Evolutionary conservation across 257 asterid species (phyloP), one percentile per base, ranked within the genome.

Genomic region (Eustoma russellianum): DNA sequence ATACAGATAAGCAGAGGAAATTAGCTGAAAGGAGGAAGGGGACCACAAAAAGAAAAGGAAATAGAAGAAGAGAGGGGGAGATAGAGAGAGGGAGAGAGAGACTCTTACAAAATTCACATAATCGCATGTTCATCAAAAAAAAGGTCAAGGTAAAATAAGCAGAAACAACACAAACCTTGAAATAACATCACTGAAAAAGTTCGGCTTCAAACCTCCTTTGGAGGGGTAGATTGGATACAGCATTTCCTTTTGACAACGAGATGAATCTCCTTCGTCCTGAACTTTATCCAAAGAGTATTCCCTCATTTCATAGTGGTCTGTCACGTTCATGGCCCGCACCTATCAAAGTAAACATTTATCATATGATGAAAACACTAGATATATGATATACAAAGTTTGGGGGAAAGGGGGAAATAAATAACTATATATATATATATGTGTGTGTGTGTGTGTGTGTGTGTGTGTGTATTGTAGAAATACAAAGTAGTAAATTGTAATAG

Each of bases 191-290:
- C 92, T 77, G 13, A 91, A 69, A 57, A 80, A 72, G 68, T 71
- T 79, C 44, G 98, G 81, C 55, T 64, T 87, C 17, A 91, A 78
- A 68, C 94, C 95, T 72, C 83, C 89, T 76, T 82, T 91, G 14
- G 96, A 87, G 60, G 98, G 95, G 73, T 91, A 88, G 60, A 91
- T 82, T 56, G 98, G 96, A 74, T 87, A 87, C 13, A 95, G 96
- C 73, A 82, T 82, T 78, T 83, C 94, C 77, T 78, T 73, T 44
- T 81, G 77, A 70, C 69, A 57, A 57, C 70, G 52, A 64, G 72
- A 68, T 58, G 94, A 74, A 68, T 87, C 86, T 16, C 66, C 85
- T 68, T 77, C 86, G 35, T 74, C 84, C 64, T 77, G 65, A 66
- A 87, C 79, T 55, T 74, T 73, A 70, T 91, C 96, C 33, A 91